phyloP scores from a whole-genome alignment of 306 rosid genomes.

The Sphenostylis stenocarpa region DNA sequence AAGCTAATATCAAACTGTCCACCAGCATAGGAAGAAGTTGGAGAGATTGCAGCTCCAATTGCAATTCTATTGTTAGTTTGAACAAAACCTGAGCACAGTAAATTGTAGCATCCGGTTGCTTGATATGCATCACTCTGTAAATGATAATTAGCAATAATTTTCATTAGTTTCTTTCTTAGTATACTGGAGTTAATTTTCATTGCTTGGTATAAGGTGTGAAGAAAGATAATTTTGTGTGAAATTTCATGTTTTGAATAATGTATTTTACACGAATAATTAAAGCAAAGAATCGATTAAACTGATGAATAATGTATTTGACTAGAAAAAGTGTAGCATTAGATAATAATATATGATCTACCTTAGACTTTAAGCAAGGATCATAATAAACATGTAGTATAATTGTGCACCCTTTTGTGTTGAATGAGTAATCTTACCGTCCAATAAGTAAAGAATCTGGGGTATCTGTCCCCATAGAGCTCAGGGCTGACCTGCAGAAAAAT shows the following conservation, averaged over 20 bases:
- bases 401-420: background rate
- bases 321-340: too few relatives aligned
- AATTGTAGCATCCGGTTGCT: constrained; percentile 94
- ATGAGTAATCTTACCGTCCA: constrained; percentile 79
- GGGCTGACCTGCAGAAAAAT: constrained; percentile 81
- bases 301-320: background rate
- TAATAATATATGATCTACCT: background rate
- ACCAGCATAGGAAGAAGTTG: constrained; percentile 74
- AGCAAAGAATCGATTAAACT: background rate
- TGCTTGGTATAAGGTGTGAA: too few relatives aligned
- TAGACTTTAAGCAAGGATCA: constrained; percentile 31
- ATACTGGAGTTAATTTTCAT: too few relatives aligned
- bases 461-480: constrained; percentile 89
- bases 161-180: background rate
- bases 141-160: background rate
- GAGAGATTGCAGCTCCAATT: constrained; percentile 96
- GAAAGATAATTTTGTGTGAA: background rate
- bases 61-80: constrained; percentile 87
- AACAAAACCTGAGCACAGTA: constrained; percentile 90
- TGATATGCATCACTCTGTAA: constrained; percentile 92
- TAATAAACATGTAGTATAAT: background rate
- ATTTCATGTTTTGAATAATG: background rate
- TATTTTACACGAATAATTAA: too few relatives aligned
- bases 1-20: constrained; percentile 90
- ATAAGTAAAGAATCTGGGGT: constrained; percentile 92